These are phyloP conservation scores for Hyaloperonospora arabidopsidis DNA, from an alignment of 352 stramenopile genomes.

Conservation along the genomic window DNA sequence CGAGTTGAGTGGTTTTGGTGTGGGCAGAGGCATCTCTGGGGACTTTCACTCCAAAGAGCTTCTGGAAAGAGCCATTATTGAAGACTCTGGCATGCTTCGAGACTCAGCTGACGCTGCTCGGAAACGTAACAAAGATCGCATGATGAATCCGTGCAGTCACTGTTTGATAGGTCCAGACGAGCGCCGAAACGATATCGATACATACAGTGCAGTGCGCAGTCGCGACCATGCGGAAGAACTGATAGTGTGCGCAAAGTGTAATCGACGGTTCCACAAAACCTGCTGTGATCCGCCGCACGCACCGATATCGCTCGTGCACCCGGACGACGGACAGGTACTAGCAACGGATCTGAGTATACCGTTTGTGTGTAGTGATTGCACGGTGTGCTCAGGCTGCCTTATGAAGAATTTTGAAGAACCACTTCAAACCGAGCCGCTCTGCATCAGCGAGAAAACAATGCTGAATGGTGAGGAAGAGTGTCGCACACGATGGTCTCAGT, in stretches of 20 bases:
- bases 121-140: neutral
- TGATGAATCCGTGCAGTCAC: slow-evolving; percentile 13
- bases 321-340: slow-evolving; percentile 47
- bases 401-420: no score
- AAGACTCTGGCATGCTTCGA: slow-evolving; percentile 18
- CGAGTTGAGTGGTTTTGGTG: slow-evolving; percentile 22
- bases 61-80: slow-evolving; percentile 32
- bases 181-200: slow-evolving; percentile 7
- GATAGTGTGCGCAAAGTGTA: slow-evolving; percentile 50
- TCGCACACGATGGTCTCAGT: slow-evolving; percentile 48
- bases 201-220: slow-evolving; percentile 3
- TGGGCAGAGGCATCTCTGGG: slow-evolving; percentile 17
- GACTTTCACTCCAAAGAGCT: slow-evolving; percentile 35
- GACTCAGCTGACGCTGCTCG: neutral
- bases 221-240: slow-evolving; percentile 29
- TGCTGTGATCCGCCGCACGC: slow-evolving; percentile 74
- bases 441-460: neutral
- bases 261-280: slow-evolving; percentile 45
- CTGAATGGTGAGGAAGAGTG: neutral
- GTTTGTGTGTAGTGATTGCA: slow-evolving; percentile 65
- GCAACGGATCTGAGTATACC: slow-evolving; percentile 55
- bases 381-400: slow-evolving; percentile 51
- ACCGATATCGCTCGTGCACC: slow-evolving; percentile 42
- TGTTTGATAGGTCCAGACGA: slow-evolving; percentile 26
- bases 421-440: neutral